These are phyloP conservation scores for Cadophora malorum DNA, from an alignment of 2,329 filamentous ascomycete species.

Conservation along the genomic window DNA sequence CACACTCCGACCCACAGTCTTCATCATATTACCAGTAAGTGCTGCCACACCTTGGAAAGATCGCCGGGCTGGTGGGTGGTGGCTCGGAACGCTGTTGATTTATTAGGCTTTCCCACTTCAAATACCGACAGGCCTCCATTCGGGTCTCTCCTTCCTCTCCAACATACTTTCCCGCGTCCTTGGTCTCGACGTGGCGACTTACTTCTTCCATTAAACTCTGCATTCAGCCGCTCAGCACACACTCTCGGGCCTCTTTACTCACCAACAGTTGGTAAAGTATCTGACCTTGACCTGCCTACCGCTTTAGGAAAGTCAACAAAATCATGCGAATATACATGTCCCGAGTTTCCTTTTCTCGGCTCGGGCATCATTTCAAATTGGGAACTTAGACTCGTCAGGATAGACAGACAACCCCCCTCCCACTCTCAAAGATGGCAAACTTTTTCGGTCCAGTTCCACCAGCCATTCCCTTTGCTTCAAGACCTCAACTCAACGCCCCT, in stretches of 20 bases:
- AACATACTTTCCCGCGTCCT: slow-evolving; percentile 3
- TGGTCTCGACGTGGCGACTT: slow-evolving; percentile 16
- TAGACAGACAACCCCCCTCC: not conserved
- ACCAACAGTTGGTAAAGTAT: slow-evolving; percentile 4
- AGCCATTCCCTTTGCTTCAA: slow-evolving; percentile 40
- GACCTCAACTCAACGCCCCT: slow-evolving; percentile 32
- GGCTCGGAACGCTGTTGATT: slow-evolving; percentile 26
- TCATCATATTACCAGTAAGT: slow-evolving; percentile 28
- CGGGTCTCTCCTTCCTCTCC: slow-evolving; percentile 12
- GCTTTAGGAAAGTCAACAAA: slow-evolving; percentile 19
- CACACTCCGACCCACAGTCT: slow-evolving; percentile 20
- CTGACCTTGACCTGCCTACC: slow-evolving; percentile 1
- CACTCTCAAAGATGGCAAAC: slow-evolving; percentile 35
- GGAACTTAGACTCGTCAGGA: slow-evolving; percentile 15
- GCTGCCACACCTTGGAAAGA: slow-evolving; percentile 31
- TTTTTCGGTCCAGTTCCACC: slow-evolving; percentile 39
- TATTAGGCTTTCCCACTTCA: slow-evolving; percentile 22
- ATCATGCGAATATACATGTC: slow-evolving; percentile 19
- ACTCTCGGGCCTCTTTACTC: slow-evolving; percentile 7
- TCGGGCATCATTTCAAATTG: slow-evolving; percentile 17
- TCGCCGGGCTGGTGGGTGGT: slow-evolving; percentile 31
- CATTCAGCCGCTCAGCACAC: slow-evolving; percentile 27
- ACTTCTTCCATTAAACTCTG: slow-evolving; percentile 24
- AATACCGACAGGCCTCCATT: slow-evolving; percentile 16
- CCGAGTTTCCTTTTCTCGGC: slow-evolving; percentile 12